phyloP scores from a whole-genome alignment of 257 asterid genomes.

The Paulownia fortunei region DNA sequence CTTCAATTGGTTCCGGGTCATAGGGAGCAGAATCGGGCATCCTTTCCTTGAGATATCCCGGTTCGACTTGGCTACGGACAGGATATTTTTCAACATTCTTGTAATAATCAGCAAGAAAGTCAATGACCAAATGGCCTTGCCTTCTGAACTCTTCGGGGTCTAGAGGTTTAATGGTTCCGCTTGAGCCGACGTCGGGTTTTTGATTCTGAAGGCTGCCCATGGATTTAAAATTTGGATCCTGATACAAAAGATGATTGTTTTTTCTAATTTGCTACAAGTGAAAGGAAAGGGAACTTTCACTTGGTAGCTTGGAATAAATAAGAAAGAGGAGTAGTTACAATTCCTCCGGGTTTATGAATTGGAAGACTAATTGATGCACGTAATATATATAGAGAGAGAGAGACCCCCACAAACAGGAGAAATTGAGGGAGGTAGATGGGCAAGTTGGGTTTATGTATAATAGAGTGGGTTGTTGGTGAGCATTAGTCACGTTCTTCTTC shows the following conservation, averaged over 20 bases:
- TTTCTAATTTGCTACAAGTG: not conserved
- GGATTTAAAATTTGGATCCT: not conserved
- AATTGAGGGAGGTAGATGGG: conserved; percentile 44
- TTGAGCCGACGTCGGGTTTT: conserved; percentile 37
- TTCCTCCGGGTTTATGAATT: not conserved
- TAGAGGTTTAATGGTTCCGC: conserved; percentile 58
- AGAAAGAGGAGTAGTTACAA: too few species aligned
- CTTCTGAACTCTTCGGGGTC: conserved; percentile 73
- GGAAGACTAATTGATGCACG: not conserved
- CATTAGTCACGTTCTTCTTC: conserved; percentile 11
- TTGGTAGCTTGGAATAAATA: not conserved
- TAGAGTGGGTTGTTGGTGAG: conserved; percentile 49
- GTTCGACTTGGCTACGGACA: conserved; percentile 77
- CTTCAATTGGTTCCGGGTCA: conserved; percentile 63
- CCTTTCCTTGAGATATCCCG: conserved; percentile 63
- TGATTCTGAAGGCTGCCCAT: conserved; percentile 53
- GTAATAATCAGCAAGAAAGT: conserved; percentile 76
- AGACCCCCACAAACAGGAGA: not conserved
- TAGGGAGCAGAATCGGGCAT: conserved; percentile 68
- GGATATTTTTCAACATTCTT: conserved; percentile 70
- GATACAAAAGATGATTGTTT: not conserved
- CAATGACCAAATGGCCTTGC: conserved; percentile 68
- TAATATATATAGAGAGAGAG: conserved; percentile 21
- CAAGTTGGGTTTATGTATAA: conserved; percentile 20
- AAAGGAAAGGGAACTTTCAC: conserved; percentile 15